phyloP scores from a whole-genome alignment of 352 stramenopile genomes.

The Globisporangium viniferum region DNA sequence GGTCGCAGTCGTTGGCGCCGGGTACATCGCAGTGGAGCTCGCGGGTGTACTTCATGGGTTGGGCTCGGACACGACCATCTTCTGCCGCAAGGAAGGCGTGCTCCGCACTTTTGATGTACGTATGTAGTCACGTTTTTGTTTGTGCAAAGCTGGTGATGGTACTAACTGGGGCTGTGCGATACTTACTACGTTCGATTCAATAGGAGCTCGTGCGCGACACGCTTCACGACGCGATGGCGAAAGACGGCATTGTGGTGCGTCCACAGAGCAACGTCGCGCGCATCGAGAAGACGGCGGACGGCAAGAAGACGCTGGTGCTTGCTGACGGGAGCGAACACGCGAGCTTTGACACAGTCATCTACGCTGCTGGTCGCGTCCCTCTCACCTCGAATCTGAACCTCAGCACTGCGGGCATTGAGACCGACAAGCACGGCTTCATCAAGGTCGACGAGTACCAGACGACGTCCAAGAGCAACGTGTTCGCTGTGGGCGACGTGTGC shows the following conservation, averaged over 20 bases:
- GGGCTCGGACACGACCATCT: slow-evolving; percentile 88
- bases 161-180: background rate
- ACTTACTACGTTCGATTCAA: background rate
- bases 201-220: slow-evolving; percentile 47
- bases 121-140: background rate
- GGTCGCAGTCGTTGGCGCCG: slow-evolving; percentile 95
- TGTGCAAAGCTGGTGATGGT: too few species aligned
- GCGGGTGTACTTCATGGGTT: slow-evolving; percentile 94
- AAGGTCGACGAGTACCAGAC: slow-evolving; percentile 88
- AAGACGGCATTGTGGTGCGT: slow-evolving; percentile 49
- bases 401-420: slow-evolving; percentile 59
- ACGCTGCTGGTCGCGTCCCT: slow-evolving; percentile 68
- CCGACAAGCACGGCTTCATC: slow-evolving; percentile 69
- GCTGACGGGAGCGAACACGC: slow-evolving; percentile 33
- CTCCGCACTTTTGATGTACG: slow-evolving; percentile 87
- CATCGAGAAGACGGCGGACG: slow-evolving; percentile 37
- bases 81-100: slow-evolving; percentile 84
- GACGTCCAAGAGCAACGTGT: slow-evolving; percentile 80
- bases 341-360: slow-evolving; percentile 85
- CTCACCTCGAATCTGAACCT: slow-evolving; percentile 63
- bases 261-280: slow-evolving; percentile 43
- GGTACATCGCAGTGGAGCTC: slow-evolving; percentile 98
- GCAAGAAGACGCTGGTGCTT: slow-evolving; percentile 55
- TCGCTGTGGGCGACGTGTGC: slow-evolving; percentile 76
- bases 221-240: slow-evolving; percentile 53